Conservation (phyloP, 1,284 basidiomycete species). For the Fomitopsis pinicola region DNA sequence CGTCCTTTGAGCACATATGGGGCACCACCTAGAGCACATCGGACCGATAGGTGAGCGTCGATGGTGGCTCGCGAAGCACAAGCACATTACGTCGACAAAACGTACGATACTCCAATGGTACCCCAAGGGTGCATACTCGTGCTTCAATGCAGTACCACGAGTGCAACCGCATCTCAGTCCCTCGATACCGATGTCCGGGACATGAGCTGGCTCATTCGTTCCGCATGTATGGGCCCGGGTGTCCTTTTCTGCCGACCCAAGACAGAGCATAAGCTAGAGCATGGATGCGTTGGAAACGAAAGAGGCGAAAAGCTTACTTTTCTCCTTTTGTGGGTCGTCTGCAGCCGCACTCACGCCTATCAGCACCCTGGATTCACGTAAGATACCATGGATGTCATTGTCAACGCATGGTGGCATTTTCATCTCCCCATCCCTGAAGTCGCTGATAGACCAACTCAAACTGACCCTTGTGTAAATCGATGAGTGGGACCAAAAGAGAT, state of each 20-base stretch:
- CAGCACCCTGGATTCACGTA: not conserved
- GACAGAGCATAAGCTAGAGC: not conserved
- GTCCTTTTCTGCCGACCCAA: not conserved
- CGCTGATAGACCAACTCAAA: not conserved
- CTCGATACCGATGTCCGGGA: not conserved
- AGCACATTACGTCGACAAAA: not conserved
- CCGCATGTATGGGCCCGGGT: not conserved
- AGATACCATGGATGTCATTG: not conserved
- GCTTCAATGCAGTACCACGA: not conserved
- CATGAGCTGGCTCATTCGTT: not conserved
- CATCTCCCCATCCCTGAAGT: not conserved
- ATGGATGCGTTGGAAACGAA: not conserved
- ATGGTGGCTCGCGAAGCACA: not conserved
- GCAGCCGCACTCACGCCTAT: not conserved
- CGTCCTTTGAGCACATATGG: not conserved
- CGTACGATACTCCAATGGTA: not conserved
- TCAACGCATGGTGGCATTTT: not conserved
- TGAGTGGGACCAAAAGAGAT: too few species aligned
- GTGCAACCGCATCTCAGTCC: not conserved
- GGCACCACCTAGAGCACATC: not conserved
- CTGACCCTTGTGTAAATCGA: not conserved
- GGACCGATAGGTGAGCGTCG: not conserved
- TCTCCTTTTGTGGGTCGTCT: not conserved
- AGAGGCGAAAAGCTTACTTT: not conserved
- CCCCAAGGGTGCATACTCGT: not conserved